These are phyloP conservation scores for Neurospora cerealis DNA, from an alignment of 495 filamentous ascomycete genomes.

Conservation along the genomic window DNA sequence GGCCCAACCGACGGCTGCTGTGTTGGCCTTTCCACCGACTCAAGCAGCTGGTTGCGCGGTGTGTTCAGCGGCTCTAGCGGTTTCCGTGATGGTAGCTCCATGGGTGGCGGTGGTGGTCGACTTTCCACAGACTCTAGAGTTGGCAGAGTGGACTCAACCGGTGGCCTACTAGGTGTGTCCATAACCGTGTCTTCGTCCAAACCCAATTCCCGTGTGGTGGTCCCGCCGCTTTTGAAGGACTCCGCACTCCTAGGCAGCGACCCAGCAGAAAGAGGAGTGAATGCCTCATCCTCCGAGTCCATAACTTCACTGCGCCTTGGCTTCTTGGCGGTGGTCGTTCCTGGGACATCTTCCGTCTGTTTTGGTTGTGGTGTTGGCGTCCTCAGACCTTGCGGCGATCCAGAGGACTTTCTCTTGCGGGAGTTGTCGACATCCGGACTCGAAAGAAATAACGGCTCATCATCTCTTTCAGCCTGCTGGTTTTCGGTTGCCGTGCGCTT, in stretches of 20 bases:
- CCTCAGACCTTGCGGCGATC: background rate
- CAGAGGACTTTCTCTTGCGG: background rate
- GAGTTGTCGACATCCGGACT: background rate
- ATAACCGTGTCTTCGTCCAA: slow-evolving; percentile 1
- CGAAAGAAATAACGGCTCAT: background rate
- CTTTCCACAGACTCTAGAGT: background rate
- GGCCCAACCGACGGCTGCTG: background rate
- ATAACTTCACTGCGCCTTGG: slow-evolving; percentile 19
- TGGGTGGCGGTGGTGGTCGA: background rate
- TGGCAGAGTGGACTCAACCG: background rate
- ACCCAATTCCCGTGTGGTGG: slow-evolving; percentile 9
- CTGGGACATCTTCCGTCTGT: background rate
- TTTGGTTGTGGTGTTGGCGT: background rate
- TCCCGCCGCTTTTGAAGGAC: background rate
- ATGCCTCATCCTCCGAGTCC: slow-evolving; percentile 43
- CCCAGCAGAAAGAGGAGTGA: slow-evolving; percentile 16
- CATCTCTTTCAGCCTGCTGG: background rate
- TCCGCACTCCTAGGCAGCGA: background rate
- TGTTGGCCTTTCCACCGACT: background rate
- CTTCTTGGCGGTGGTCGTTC: slow-evolving; percentile 7
- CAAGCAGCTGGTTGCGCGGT: background rate
- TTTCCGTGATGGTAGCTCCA: background rate
- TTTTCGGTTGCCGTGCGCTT: background rate
- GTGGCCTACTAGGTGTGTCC: slow-evolving; percentile 1
- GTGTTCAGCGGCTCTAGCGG: background rate